Evolutionary conservation across 2,329 filamentous ascomycete genomes (phyloP).

Genomic region (Chrysoporthe austroafricana): DNA sequence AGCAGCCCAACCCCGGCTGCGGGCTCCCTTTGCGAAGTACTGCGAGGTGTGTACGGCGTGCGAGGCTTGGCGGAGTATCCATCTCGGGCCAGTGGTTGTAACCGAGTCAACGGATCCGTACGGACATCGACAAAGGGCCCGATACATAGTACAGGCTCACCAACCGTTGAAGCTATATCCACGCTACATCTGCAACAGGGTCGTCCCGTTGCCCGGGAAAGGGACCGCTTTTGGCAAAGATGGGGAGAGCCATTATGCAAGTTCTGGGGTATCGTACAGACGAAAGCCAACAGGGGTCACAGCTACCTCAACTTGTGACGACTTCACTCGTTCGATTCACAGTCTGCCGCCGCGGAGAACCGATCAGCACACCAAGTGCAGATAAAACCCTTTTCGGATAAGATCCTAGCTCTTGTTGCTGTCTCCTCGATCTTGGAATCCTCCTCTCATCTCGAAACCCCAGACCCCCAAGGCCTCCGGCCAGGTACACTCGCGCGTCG

Average conservation of each 20-base stretch:
- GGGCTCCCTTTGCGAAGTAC: not conserved
- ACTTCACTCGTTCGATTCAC: not conserved
- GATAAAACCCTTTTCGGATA: not conserved
- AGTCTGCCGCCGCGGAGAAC: not conserved
- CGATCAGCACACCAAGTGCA: not conserved
- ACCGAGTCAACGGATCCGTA: too few relatives aligned
- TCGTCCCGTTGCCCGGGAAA: not conserved
- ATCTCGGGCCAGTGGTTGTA: not conserved
- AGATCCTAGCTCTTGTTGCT: not conserved
- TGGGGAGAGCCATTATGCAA: not conserved
- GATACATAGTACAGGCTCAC: constrained; percentile 7
- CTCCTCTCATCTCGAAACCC: not conserved
- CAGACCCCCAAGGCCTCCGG: not conserved
- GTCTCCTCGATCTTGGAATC: not conserved
- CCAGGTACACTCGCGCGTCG: not conserved
- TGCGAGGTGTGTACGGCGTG: not conserved
- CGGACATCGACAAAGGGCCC: not conserved
- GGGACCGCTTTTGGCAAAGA: constrained; percentile 4
- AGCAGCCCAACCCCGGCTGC: not conserved
- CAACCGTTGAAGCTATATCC: constrained; percentile 18
- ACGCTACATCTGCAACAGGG: constrained; percentile 14
- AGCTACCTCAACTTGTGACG: not conserved
- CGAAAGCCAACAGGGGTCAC: not conserved
- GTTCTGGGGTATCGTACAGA: not conserved
- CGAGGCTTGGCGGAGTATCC: not conserved